phyloP scores from a whole-genome alignment of 169 alveolate species.

The Eimeria tenella region DNA sequence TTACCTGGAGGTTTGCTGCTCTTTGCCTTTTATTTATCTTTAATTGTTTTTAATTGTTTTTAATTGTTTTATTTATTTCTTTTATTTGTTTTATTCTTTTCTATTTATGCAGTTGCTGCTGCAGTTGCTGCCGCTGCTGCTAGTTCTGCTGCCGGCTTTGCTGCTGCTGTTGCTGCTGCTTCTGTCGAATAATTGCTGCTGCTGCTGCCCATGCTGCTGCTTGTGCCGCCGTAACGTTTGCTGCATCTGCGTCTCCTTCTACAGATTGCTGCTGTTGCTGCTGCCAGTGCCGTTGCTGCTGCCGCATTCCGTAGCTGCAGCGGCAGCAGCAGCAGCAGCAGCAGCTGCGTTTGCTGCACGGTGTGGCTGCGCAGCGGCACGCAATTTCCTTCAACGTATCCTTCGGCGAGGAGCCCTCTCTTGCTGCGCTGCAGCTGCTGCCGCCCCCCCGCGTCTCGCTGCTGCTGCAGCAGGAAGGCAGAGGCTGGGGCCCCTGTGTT shows the following conservation, averaged over 20 bases:
- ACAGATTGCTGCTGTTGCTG: not conserved
- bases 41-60: not conserved
- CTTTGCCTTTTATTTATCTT: not conserved
- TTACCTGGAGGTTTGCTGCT: constrained; percentile 2
- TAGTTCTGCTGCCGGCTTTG: not conserved
- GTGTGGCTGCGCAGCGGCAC: constrained; percentile 47
- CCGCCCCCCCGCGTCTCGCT: constrained; percentile 1
- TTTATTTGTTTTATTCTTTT: not conserved
- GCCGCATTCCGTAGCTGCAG: not conserved
- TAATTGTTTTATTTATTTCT: not conserved
- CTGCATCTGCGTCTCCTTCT: not conserved
- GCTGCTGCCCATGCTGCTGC: not conserved
- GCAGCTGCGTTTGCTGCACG: constrained; percentile 27
- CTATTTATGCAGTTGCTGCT: not conserved
- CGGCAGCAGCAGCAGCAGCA: not conserved
- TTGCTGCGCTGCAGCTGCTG: constrained; percentile 24
- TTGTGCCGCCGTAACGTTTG: not conserved
- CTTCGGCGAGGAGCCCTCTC: not conserved
- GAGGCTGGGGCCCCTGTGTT: constrained; percentile 6
- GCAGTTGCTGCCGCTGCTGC: constrained; percentile 18
- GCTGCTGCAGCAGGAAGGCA: constrained; percentile 15
- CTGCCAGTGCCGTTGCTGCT: constrained; percentile 26
- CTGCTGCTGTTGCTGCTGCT: constrained; percentile 33
- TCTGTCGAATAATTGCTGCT: not conserved
- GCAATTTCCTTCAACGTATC: not conserved